phyloP scores from a whole-genome alignment of 495 filamentous ascomycete genomes.

The Aspergillus ostianus region DNA sequence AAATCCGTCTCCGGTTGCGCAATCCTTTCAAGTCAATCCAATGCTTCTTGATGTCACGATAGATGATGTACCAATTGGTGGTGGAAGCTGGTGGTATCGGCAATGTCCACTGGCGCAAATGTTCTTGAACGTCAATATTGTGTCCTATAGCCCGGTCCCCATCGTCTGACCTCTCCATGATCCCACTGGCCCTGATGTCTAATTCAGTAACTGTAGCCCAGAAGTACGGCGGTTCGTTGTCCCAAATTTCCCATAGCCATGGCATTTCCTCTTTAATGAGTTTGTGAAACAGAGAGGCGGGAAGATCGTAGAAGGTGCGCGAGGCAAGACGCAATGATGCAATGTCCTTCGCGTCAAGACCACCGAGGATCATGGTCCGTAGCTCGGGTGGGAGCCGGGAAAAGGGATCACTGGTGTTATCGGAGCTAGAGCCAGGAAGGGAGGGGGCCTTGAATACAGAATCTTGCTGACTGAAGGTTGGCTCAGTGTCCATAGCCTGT shows the following conservation, averaged over 20 bases:
- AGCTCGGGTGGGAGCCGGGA: background rate
- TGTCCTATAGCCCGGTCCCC: background rate
- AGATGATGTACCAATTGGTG: conserved; percentile 7
- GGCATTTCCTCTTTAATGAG: conserved; percentile 8
- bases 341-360: background rate
- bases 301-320: background rate
- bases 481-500: background rate
- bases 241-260: conserved; percentile 6
- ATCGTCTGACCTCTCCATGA: background rate
- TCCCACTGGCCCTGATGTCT: background rate
- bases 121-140: background rate
- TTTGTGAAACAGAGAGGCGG: background rate
- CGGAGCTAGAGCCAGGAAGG: too few relatives aligned
- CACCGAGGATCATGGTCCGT: background rate
- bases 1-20: conserved; percentile 7
- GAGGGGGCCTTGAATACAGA: background rate
- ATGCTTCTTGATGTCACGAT: conserved; percentile 3
- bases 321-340: background rate
- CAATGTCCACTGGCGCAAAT: background rate
- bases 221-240: conserved; percentile 7
- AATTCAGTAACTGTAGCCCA: conserved; percentile 4
- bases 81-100: background rate
- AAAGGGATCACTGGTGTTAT: background rate
- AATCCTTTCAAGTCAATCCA: conserved; percentile 1
- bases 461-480: background rate